Evolutionary conservation across 495 filamentous ascomycete species (phyloP), one percentile per base, ranked within the genome.

Genomic region (Aspergillus hancockii): DNA sequence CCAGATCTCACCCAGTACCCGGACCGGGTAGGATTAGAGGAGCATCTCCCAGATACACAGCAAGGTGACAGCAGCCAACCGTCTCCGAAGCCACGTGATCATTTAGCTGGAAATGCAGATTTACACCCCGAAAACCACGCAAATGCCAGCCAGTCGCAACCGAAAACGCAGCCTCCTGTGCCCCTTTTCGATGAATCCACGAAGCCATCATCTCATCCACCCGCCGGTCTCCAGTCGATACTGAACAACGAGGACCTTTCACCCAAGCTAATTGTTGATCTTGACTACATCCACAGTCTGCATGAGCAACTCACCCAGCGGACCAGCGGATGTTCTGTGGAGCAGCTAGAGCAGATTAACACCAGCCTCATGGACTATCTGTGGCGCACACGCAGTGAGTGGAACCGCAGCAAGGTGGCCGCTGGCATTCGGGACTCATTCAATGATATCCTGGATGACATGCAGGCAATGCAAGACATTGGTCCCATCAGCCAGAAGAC

Each of bases 311-410:
- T 96, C 21, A 83, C 85, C 0, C 70, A 82, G 16, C 79, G 81
- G 31, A 90, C 89, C 8, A 88, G 87, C 43, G 92, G 92, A 0
- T 92, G 86, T 74, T 89, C 85, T 2, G 87, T 98, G 40, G 94
- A 98, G 74, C 95, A 98, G 70, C 79, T 98, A 30, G 93, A 98
- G 75, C 93, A 97, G 70, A 85, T 96, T 68, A 90, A 91, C 68
- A 86, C 92, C n/a, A 85, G 84, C 56, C 74, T 97, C 65, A 97
- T 97, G 93, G 88, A 92, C 59, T 83, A 84, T 43, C 78, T 98
- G 14, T 98, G 94, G 94, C 82, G 79, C 57, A 81, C 77, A 56
- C 83, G 90, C 41, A 80, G 83, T 54, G 87, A 95, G 64, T 93
- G 88, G 82, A 90, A 98, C 72, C 83, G 94, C 18, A 88, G 83